Evolutionary conservation across 108 stramenopile genomes (phyloP).

Genomic region (Epithemia pelagica): DNA sequence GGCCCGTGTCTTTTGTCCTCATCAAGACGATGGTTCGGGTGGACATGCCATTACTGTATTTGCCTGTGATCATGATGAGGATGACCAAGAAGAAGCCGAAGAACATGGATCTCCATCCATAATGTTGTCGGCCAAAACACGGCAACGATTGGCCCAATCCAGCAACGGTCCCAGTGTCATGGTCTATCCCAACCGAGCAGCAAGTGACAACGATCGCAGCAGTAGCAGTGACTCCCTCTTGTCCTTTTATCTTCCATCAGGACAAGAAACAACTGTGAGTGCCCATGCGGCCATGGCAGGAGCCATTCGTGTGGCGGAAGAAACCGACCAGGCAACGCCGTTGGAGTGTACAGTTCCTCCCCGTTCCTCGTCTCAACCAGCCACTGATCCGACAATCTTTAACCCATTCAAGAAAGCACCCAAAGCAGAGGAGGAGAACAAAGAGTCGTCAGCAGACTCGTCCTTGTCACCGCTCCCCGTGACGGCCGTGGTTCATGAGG

Average conservation of each 20-base stretch:
- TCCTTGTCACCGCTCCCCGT: too few relatives aligned
- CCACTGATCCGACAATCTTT: neutral
- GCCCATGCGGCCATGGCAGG: slow-evolving; percentile 74
- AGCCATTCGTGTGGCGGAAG: slow-evolving; percentile 10
- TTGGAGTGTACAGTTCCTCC: neutral
- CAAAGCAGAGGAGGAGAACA: neutral
- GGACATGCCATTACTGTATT: slow-evolving; percentile 74
- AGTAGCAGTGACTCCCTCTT: neutral
- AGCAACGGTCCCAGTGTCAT: slow-evolving; percentile 70
- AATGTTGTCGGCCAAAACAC: slow-evolving; percentile 16
- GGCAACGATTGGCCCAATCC: slow-evolving; percentile 34
- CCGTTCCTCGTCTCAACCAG: neutral
- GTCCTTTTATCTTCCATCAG: slow-evolving; percentile 69
- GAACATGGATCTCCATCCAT: neutral
- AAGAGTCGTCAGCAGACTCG: neutral
- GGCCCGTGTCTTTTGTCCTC: slow-evolving; percentile 36
- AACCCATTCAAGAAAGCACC: neutral
- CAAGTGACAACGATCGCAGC: too few relatives aligned
- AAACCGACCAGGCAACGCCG: neutral
- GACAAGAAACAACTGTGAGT: slow-evolving; percentile 65
- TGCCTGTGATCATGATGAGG: slow-evolving; percentile 6
- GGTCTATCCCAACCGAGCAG: too few relatives aligned
- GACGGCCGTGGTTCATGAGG: neutral
- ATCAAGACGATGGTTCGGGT: slow-evolving; percentile 8
- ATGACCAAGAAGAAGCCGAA: neutral